Conservation (phyloP, 2,329 filamentous ascomycete genomes). For the Colletotrichum tropicale region DNA sequence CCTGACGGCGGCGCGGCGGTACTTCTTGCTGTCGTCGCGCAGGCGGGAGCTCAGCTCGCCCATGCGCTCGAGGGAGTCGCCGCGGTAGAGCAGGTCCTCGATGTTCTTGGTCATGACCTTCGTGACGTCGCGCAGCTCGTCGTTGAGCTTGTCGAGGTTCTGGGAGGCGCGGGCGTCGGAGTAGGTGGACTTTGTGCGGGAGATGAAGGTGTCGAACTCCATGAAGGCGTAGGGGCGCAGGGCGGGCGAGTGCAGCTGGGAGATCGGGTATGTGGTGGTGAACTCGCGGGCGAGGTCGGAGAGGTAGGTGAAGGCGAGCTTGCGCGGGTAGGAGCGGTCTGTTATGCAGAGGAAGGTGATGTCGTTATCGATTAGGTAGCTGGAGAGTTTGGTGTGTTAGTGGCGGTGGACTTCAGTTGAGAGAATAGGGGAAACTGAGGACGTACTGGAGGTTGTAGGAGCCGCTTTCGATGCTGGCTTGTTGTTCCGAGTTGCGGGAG, state of each 20-base stretch:
- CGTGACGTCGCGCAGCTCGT: slow-evolving; percentile 96
- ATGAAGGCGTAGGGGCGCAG: slow-evolving; percentile 95
- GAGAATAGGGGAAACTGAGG: background rate
- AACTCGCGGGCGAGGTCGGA: slow-evolving; percentile 92
- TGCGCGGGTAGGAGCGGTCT: slow-evolving; percentile 93
- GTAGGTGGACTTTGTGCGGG: slow-evolving; percentile 91
- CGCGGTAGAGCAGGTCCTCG: slow-evolving; percentile 93
- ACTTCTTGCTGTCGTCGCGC: slow-evolving; percentile 93
- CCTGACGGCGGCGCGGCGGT: slow-evolving; percentile 86
- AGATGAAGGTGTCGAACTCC: slow-evolving; percentile 97
- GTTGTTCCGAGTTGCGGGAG: slow-evolving; percentile 85
- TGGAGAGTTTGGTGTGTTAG: slow-evolving; percentile 34
- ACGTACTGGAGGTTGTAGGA: slow-evolving; percentile 83
- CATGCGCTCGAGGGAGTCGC: slow-evolving; percentile 95
- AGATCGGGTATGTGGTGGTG: slow-evolving; percentile 77
- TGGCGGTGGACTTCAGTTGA: background rate
- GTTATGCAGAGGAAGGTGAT: slow-evolving; percentile 94
- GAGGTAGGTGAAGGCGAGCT: slow-evolving; percentile 98
- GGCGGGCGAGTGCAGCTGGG: slow-evolving; percentile 74
- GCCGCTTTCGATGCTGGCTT: slow-evolving; percentile 90
- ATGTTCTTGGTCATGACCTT: slow-evolving; percentile 99
- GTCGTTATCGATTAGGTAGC: slow-evolving; percentile 83
- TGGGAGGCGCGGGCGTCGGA: slow-evolving; percentile 88
- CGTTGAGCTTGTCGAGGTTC: slow-evolving; percentile 94
- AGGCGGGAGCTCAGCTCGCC: slow-evolving; percentile 89